Percentiles rank a stretch among this genome's conserved stretches.
Evolutionary conservation across 2,329 filamentous ascomycete species (phyloP).

Genomic region (Eutypella sp.): DNA sequence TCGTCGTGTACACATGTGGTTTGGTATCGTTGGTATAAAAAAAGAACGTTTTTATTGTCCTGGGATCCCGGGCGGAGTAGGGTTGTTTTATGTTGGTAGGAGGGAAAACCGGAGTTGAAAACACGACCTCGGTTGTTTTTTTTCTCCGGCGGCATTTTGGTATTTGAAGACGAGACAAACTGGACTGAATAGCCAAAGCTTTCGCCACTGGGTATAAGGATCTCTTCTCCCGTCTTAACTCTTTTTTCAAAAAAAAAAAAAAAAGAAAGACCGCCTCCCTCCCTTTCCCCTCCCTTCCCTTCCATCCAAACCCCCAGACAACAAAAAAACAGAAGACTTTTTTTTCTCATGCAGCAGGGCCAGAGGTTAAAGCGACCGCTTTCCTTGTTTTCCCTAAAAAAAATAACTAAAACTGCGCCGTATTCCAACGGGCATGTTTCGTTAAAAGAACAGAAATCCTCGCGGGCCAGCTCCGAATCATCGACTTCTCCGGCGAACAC

Average conservation of each 20-base stretch:
- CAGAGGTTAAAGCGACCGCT: not conserved
- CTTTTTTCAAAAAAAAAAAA: no score
- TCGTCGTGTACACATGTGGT: no score
- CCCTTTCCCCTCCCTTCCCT: no score
- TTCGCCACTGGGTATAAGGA: conserved; percentile 12
- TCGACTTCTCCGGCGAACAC: conserved; percentile 18
- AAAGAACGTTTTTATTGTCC: no score
- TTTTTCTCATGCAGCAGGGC: not conserved
- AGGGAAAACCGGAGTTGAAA: no score
- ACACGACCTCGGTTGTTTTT: conserved; percentile 8
- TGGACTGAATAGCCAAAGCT: conserved; percentile 11
- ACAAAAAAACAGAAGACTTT: no score
- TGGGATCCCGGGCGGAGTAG: conserved; percentile 10
- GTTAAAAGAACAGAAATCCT: no score
- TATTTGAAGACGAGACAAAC: conserved; percentile 1
- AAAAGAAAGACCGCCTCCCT: conserved; percentile 15
- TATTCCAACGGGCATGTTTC: conserved; percentile 13
- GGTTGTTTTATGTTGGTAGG: no score
- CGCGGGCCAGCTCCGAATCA: conserved; percentile 20
- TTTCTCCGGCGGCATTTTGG: no score
- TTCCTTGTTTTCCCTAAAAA: not conserved
- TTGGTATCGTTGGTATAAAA: no score
- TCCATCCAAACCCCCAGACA: no score
- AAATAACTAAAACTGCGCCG: no score
- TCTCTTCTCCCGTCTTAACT: conserved; percentile 7